These are phyloP conservation scores for Tephrocybe sp. DNA, from an alignment of 768 basidiomycete genomes.

Conservation along the genomic window DNA sequence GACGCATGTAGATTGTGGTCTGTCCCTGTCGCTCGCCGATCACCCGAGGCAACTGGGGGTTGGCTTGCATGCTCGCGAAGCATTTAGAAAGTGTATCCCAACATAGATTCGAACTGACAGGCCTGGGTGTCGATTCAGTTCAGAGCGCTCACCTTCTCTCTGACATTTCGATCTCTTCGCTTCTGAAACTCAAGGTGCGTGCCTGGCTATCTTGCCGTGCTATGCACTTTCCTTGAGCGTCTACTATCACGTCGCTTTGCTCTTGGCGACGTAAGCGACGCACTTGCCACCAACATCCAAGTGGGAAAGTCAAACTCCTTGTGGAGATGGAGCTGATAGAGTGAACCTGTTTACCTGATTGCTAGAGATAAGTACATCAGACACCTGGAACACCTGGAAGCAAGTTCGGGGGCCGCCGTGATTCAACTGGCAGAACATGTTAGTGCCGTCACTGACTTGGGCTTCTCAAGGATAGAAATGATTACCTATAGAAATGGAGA, in stretches of 20 bases:
- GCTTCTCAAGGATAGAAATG: not conserved
- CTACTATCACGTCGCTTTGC: not conserved
- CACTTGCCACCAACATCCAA: not conserved
- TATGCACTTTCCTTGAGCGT: not conserved
- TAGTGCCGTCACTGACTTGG: slow-evolving; percentile 6
- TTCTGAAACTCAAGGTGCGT: not conserved
- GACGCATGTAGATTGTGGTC: not conserved
- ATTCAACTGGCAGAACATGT: slow-evolving; percentile 13
- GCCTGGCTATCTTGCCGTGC: not conserved
- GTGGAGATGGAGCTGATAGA: not conserved
- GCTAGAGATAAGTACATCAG: not conserved
- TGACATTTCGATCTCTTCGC: slow-evolving; percentile 20
- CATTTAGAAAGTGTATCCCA: not conserved
- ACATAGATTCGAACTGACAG: slow-evolving; percentile 2
- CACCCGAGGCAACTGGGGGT: not conserved
- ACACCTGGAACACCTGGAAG: not conserved
- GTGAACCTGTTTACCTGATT: not conserved
- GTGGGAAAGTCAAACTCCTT: not conserved
- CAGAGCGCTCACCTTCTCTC: not conserved
- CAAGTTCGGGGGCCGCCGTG: slow-evolving; percentile 3
- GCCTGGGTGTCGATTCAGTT: not conserved
- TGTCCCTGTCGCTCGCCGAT: slow-evolving; percentile 1
- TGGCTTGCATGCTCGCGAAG: not conserved
- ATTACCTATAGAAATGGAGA: not conserved
- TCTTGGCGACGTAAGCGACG: slow-evolving; percentile 7